Conservation (phyloP, 805 yeast species). For the Grigorovia humatica region DNA sequence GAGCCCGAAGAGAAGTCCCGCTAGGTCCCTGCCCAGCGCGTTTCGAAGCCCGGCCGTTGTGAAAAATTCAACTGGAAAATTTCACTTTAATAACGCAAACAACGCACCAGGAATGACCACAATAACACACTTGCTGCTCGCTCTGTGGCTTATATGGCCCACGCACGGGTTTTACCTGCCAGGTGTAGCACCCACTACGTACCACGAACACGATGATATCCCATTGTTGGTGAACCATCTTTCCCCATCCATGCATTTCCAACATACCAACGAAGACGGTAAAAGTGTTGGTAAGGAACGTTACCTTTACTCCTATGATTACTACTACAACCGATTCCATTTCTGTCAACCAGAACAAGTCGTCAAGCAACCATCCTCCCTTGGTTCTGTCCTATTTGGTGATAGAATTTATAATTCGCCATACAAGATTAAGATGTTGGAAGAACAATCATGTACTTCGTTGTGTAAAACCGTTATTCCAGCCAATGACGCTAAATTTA, state of each 20-base stretch:
- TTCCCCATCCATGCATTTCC: slow-evolving; percentile 56
- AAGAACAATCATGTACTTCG: slow-evolving; percentile 55
- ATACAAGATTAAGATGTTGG: slow-evolving; percentile 66
- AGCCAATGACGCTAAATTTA: slow-evolving; percentile 59
- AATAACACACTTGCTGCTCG: not conserved
- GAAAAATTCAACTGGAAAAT: not conserved
- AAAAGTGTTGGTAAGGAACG: slow-evolving; percentile 35
- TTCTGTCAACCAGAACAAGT: slow-evolving; percentile 60
- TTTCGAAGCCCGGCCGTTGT: no score
- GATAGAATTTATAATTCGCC: slow-evolving; percentile 94
- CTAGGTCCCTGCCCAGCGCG: no score
- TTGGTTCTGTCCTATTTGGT: slow-evolving; percentile 90
- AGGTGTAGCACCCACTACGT: slow-evolving; percentile 92
- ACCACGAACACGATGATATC: slow-evolving; percentile 58
- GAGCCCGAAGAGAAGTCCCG: no score
- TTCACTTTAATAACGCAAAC: not conserved
- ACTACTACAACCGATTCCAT: slow-evolving; percentile 74
- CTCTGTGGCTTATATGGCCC: not conserved
- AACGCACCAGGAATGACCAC: not conserved
- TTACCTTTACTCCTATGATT: slow-evolving; percentile 64
- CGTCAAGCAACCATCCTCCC: slow-evolving; percentile 68
- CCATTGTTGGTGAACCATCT: slow-evolving; percentile 82
- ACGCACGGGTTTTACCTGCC: slow-evolving; percentile 74
- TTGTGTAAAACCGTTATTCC: slow-evolving; percentile 56
- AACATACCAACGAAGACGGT: slow-evolving; percentile 32